These are phyloP conservation scores for Diplodia scrobiculata DNA, from an alignment of 2,329 filamentous ascomycete species.

Conservation along the genomic window DNA sequence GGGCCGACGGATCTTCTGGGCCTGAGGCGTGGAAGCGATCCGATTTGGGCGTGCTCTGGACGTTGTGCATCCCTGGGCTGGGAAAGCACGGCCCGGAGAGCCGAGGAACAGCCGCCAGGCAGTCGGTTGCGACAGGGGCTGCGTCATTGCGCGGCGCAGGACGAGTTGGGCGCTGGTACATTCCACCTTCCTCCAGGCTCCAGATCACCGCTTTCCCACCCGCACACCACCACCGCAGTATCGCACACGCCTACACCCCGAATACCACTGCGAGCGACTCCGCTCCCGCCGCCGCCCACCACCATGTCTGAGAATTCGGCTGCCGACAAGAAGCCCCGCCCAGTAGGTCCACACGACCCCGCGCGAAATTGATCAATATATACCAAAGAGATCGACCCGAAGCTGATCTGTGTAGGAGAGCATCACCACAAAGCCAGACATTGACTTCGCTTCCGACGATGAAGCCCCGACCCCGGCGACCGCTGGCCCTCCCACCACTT, in stretches of 20 bases:
- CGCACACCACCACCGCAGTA: neutral
- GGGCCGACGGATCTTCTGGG: conserved; percentile 17
- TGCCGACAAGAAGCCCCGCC: conserved; percentile 30
- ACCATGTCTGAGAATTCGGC: conserved; percentile 29
- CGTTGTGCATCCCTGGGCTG: neutral
- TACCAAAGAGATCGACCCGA: conserved; percentile 18
- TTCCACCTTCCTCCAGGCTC: conserved; percentile 16
- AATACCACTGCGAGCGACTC: neutral
- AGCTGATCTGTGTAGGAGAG: conserved; percentile 33
- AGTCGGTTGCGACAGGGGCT: neutral
- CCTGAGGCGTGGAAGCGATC: conserved; percentile 16
- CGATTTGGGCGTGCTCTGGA: neutral
- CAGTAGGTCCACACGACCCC: conserved; percentile 23
- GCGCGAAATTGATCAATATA: conserved; percentile 34
- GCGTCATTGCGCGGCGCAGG: conserved; percentile 18
- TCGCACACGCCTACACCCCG: neutral
- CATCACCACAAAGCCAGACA: conserved; percentile 45
- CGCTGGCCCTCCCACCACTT: conserved; percentile 37
- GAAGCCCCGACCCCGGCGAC: conserved; percentile 44
- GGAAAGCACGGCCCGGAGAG: neutral
- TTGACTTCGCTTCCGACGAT: conserved; percentile 57
- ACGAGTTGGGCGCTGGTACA: conserved; percentile 4
- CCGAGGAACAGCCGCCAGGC: neutral
- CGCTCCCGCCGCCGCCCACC: neutral
- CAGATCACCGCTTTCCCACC: conserved; percentile 4